Percentiles rank a stretch among this genome's conserved stretches.
These are phyloP conservation scores for Aspergillus texensis DNA, from an alignment of 2,329 filamentous ascomycete genomes.

Conservation along the genomic window DNA sequence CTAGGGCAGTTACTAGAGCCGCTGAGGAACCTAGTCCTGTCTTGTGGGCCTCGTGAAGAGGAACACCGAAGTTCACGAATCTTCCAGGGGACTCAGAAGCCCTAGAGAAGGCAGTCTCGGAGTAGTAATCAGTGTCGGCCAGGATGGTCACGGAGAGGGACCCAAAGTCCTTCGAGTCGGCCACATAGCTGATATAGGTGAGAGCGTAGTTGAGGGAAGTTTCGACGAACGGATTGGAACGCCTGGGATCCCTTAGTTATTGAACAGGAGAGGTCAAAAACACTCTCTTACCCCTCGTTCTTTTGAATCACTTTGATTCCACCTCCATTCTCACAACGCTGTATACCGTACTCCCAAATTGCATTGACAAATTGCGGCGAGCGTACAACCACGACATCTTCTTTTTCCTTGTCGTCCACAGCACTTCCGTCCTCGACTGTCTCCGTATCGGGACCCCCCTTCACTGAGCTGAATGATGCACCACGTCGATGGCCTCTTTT, in stretches of 20 bases:
- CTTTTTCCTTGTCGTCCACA: conserved; percentile 61
- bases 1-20: conserved; percentile 85
- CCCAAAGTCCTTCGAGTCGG: conserved; percentile 59
- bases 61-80: conserved; percentile 78
- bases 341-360: conserved; percentile 84
- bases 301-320: conserved; percentile 78
- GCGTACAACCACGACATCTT: conserved; percentile 76
- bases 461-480: conserved; percentile 18
- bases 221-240: conserved; percentile 84
- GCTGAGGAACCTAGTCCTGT: conserved; percentile 94
- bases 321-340: conserved; percentile 68
- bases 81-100: conserved; percentile 41
- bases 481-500: conserved; percentile 37
- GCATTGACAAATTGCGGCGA: conserved; percentile 90
- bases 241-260: conserved; percentile 41
- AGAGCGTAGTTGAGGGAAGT: conserved; percentile 85
- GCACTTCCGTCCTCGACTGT: conserved; percentile 15
- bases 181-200: conserved; percentile 67
- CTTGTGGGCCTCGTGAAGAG: conserved; percentile 81
- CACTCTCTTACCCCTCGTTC: conserved; percentile 36
- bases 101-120: conserved; percentile 58
- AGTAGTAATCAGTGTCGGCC: conserved; percentile 97
- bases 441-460: conserved; percentile 15
- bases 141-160: conserved; percentile 81
- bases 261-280: not conserved